Evolutionary conservation across 768 basidiomycete genomes (phyloP), one percentile per base, ranked within the genome.

Genomic region (Suillus cothurnatus): DNA sequence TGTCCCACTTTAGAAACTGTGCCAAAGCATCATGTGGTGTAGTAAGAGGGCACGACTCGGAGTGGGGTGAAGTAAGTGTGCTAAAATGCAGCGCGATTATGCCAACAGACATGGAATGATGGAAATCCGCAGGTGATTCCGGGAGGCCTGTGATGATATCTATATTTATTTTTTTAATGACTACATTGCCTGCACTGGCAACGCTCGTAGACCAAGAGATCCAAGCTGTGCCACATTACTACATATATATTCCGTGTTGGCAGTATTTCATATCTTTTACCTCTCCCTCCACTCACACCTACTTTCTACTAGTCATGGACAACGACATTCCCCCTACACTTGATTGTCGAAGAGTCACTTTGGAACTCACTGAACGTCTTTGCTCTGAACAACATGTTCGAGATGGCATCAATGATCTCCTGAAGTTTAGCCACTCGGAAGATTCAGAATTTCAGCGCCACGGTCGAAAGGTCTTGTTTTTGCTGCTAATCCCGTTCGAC

Each of bases 321-420:
- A 1, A 61, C 5, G 59, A 67, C 53, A 67, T 70, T 36, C 67
- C 67, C 61, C 49, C 68, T 56, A 60, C 61, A 63, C 59, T 66
- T 43, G 66, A 69, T 41, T 21, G 69, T 41, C 73, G 71, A 68
- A 71, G 70, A 69, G 71, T 74, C 57, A 72, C 74, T 12, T 67
- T 77, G 38, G 72, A 77, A 53, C 60, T 72, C 49, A 76, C 75
- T 49, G 34, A 68, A 57, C 74, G 72, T 63, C 67, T 78, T 26
- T 72, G 72, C 61, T 78, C 75, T 2, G 68, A 77, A 17, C 67
- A 58, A n/a, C 59, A 63, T 67, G 77, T 78, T 62, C 58, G 75
- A 32, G 68, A 74, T 43, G 77, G 74, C 21, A 70, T 76, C 21
- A 68, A 73, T 21, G 72, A 70, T 49, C 69, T 77, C 21, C 67